Evolutionary conservation across 768 basidiomycete genomes (phyloP).

Genomic region (Mycena haematopus): DNA sequence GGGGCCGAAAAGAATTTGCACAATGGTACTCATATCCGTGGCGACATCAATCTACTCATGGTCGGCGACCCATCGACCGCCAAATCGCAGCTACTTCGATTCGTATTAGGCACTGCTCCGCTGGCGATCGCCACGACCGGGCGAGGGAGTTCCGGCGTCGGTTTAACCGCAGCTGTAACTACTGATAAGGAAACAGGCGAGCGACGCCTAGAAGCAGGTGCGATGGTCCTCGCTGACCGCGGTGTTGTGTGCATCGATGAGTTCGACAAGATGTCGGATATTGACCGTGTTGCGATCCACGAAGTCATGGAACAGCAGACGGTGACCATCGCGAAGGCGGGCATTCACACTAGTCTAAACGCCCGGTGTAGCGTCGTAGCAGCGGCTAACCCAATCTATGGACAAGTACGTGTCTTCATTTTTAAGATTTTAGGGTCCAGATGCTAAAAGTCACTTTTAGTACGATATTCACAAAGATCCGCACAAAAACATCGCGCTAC

Average conservation of each 20-base stretch:
- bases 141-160: conserved; percentile 97
- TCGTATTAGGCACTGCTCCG: conserved; percentile 94
- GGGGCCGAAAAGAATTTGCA: conserved; percentile 97
- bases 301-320: conserved; percentile 99
- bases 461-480: conserved; percentile 99
- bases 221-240: conserved; percentile 98
- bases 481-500: conserved; percentile 97
- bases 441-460: conserved; percentile 38
- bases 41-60: conserved; percentile 99
- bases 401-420: conserved; percentile 67
- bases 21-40: conserved; percentile 98
- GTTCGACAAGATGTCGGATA: conserved; percentile 99
- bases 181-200: conserved; percentile 99
- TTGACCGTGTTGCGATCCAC: conserved; percentile 98
- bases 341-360: conserved; percentile 97
- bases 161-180: conserved; percentile 98
- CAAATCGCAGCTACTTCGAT: conserved; percentile 94
- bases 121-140: conserved; percentile 98
- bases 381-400: conserved; percentile 98
- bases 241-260: conserved; percentile 99
- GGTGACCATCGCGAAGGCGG: conserved; percentile 98
- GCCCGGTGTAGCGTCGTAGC: conserved; percentile 98
- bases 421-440: conserved; percentile 1
- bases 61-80: conserved; percentile 99
- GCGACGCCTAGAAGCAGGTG: conserved; percentile 94